Conservation (phyloP, 805 yeast species). For the Kuraishia cidri region DNA sequence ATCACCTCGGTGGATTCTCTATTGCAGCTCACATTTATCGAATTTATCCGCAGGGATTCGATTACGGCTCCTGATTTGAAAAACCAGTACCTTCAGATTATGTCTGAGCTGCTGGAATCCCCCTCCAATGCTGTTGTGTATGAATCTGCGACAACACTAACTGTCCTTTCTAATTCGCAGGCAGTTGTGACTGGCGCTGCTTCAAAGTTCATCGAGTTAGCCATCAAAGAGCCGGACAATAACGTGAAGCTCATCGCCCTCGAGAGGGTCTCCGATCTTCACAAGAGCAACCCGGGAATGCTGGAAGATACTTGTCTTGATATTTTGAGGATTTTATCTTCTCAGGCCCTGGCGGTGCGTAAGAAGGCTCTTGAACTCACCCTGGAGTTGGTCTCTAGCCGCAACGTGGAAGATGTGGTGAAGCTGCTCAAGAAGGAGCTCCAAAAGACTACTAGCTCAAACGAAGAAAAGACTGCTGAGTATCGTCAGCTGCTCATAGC, state of each 20-base stretch:
- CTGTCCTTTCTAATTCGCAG: constrained; percentile 47
- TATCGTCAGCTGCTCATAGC: constrained; percentile 84
- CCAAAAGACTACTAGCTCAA: constrained; percentile 56
- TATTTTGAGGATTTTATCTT: constrained; percentile 73
- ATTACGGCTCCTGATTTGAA: constrained; percentile 51
- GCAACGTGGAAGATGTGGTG: constrained; percentile 91
- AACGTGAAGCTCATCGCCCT: constrained; percentile 89
- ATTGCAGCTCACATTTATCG: constrained; percentile 83
- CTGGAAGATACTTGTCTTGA: constrained; percentile 81
- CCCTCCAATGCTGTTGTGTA: constrained; percentile 69
- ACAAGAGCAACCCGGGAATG: constrained; percentile 68
- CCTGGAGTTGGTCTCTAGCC: constrained; percentile 69
- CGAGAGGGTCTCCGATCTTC: constrained; percentile 74
- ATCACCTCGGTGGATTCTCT: constrained; percentile 69
- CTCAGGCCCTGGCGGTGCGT: constrained; percentile 89
- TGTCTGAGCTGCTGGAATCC: constrained; percentile 66
- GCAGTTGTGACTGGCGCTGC: constrained; percentile 72
- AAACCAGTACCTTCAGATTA: constrained; percentile 61
- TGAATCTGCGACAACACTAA: constrained; percentile 84
- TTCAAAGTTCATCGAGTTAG: constrained; percentile 75
- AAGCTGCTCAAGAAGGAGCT: constrained; percentile 89
- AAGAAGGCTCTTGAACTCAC: constrained; percentile 79
- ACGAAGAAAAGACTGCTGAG: constrained; percentile 75
- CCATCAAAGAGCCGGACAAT: constrained; percentile 89
- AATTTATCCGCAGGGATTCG: constrained; percentile 84